Evolutionary conservation across 495 filamentous ascomycete species (phyloP), one percentile per base, ranked within the genome.

Genomic region (Penicillium odoratum): DNA sequence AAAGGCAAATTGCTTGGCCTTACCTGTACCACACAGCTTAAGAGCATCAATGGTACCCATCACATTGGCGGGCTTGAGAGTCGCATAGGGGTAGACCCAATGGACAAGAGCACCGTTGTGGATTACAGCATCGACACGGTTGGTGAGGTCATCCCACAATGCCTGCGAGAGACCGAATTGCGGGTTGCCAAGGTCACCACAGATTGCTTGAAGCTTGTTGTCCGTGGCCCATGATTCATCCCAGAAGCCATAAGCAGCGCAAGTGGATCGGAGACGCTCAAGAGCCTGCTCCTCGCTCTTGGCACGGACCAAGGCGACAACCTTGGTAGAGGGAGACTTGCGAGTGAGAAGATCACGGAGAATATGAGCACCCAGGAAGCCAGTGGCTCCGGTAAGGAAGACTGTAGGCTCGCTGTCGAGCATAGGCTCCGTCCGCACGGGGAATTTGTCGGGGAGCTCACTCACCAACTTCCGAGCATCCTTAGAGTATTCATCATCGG

Each of bases 81-180:
- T 83, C 4, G 86, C 79, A 74, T 97, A 97, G 9, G 85, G 83
- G 61, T 86, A 80, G 21, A 97, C 84, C 93, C 93, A 97, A 67
- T 97, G 87, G 15, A 96, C 91, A 29, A 75, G 77, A 4, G 94
- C 94, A 46, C 92, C 93, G 64, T 97, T 97, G 76, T 97, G 93
- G 50, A 98, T 88, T 9, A 97, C 78, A 0, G 92, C 75, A 66
- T 96, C 90, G 0, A 88, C 87, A 53, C 84, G 78, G 9, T 86
- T 65, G 1, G 81, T 75, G 3, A 98, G 64, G 21, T 62, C 73
- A 38, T 89, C 70, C 89, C 88, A 96, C 2, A 72, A 73, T 0
- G 70, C 70, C 6, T 83, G 78, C 26, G 79, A 74, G 5, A 97
- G 62, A 16, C 94, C 92, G 3, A 98, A 83, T 4, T 82, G 79